Base-by-base conservation (phyloP, 805 yeast species). In the Torulaspora gathmanii region DNA sequence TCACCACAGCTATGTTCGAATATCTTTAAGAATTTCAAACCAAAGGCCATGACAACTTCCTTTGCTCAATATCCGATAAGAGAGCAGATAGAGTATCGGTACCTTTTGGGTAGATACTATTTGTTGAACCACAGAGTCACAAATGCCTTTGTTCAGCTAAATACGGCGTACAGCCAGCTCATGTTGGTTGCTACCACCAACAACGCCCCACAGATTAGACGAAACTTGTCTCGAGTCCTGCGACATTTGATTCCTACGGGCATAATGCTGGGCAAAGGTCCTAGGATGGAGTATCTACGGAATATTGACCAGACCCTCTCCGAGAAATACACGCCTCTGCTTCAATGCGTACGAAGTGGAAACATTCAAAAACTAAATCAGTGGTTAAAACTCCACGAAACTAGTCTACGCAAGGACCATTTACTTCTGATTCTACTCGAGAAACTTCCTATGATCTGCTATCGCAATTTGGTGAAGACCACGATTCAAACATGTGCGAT, bases 31-130 rank as follows among this genome's bases (percentile, higher is more conserved):
- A 69, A 49, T 68, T 71, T 58, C 71, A 78, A 78, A 49, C 74
- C 82, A 23, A 81, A 81, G 58, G 74, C 81, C 68, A 74, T 72
- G 51, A 70, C 77, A 16, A 73, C 80, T 13, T 65, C 68, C 16
- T 65, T 80, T 44, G 58, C 63, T 4, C 54, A 64, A 2, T 81
- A 70, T 50, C 68, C 74, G 13, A 54, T 61, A 19, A 62, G 72
- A 11, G 78, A 81, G 55, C 77, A 73, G 45, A 70, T 81, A 6
- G 78, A 75, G 49, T 81, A 77, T 56, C 64, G 84, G 35, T 80
- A 69, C 55, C 72, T 75, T 47, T 63, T 80, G 27, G 81, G 83
- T 3, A 70, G 78, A 35, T 83, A 75, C 53, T 79, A 78, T 53
- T 54, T 80, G 48, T 64, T 74, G 16, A 76, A 79, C 50, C 69